Base-by-base conservation (phyloP, 2,329 filamentous ascomycete species). In the Sphaerulina musiva region DNA sequence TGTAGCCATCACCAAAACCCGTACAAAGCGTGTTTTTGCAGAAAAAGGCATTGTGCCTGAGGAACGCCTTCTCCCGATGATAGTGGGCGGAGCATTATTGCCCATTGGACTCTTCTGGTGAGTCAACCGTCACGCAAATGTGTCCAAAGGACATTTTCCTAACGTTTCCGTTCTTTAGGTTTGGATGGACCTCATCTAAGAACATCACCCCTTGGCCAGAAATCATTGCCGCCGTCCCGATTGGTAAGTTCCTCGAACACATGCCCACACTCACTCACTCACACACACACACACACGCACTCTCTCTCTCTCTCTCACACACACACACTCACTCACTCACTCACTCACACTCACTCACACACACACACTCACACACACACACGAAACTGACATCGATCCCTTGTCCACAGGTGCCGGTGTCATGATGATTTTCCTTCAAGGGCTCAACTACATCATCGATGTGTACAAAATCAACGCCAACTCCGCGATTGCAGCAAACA, bases 401-500 rank as follows among this genome's bases (percentile, higher is more conserved):
- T 6, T 4, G 23, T 5, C 34, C 2, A 9, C 26, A 47, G 54
- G 57, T 6, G 53, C 59, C 14, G 64, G 68, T 43, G 65, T 76
- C 17, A 71, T 62, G 50, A 51, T 64, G 72, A 42, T 75, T 72
- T 69, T 69, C 54, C 60, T 68, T 46, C 64, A 67, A 36, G 66
- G 65, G 2, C 58, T 64, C 36, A 69, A 69, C 50, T 69, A 68
- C 43, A 66, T 68, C 53, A 83, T 59, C 76, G 80, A 68, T 82
- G 78, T 68, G 1, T 73, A 74, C 52, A 67, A 67, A 8, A 63
- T 64, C 14, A 69, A 72, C 40, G 69, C 69, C 0, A 71, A 70
- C 17, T 69, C 66, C 0, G 64, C 72, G 9, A 65, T 69, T 14
- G 69, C 69, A 1, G 68, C 65, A 1, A 72, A 71, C 39, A 67